These are phyloP conservation scores for Populus alba DNA, from an alignment of 345 rosid genomes.

Conservation along the genomic window DNA sequence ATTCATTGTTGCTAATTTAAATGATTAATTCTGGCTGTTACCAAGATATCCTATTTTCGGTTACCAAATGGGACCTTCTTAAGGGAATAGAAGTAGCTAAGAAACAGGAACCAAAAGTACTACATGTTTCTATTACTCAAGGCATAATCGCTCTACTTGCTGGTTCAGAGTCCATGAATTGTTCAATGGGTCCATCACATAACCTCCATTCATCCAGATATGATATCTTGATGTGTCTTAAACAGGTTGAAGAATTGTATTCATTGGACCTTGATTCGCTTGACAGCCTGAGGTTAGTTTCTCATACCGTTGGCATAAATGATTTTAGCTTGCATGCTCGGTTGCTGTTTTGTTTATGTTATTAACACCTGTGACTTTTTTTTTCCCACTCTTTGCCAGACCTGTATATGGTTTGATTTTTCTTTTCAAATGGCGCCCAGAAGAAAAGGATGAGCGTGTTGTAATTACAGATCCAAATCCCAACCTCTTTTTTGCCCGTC, in stretches of 20 bases:
- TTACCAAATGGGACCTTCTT: background rate
- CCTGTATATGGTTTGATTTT: slow-evolving; percentile 93
- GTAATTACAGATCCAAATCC: slow-evolving; percentile 76
- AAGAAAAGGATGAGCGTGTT: slow-evolving; percentile 86
- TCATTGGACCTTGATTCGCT: slow-evolving; percentile 88
- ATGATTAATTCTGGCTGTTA: background rate
- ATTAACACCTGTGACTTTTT: background rate
- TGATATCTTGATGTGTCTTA: slow-evolving; percentile 11
- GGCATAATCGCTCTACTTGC: background rate
- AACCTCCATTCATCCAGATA: background rate
- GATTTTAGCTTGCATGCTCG: background rate
- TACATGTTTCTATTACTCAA: background rate
- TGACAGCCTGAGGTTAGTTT: slow-evolving; percentile 68
- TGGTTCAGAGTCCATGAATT: background rate
- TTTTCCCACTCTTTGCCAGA: slow-evolving; percentile 39
- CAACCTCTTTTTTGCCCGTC: slow-evolving; percentile 85
- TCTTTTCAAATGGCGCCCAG: slow-evolving; percentile 96
- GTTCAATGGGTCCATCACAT: background rate
- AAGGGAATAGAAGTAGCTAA: background rate
- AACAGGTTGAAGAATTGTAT: slow-evolving; percentile 93
- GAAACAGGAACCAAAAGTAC: background rate
- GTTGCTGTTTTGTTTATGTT: background rate
- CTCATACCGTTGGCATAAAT: background rate
- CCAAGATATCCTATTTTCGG: background rate
- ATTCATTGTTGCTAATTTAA: background rate